Percentiles rank a stretch among this genome's conserved stretches.
Evolutionary conservation across 179 eudicot genomes (phyloP).

Genomic region (Amaranthus tricolor): DNA sequence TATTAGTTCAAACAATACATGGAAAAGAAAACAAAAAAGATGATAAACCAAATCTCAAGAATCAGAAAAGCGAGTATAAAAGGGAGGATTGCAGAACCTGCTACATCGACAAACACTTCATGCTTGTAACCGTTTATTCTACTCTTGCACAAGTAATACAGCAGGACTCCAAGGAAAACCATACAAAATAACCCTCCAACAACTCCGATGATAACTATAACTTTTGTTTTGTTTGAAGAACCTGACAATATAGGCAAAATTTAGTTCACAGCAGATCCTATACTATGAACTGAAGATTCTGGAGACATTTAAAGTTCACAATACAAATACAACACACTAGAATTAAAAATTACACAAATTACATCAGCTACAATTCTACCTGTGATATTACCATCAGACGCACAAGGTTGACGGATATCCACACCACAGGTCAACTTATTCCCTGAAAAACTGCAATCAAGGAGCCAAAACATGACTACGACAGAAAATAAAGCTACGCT

Average conservation of each 20-base stretch:
- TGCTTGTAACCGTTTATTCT: slow-evolving; percentile 53
- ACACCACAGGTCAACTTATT: slow-evolving; percentile 68
- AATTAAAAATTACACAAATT: neutral
- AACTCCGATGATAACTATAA: slow-evolving; percentile 56
- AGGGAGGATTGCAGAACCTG: slow-evolving; percentile 33
- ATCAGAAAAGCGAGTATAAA: slow-evolving; percentile 1
- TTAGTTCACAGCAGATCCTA: slow-evolving; percentile 6
- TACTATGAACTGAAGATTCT: no score
- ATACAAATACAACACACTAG: neutral
- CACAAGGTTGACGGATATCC: slow-evolving; percentile 47
- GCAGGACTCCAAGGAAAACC: slow-evolving; percentile 47
- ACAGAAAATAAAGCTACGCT: slow-evolving; percentile 2
- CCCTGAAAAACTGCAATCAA: slow-evolving; percentile 67
- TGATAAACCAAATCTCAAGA: neutral
- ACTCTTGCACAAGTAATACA: slow-evolving; percentile 53
- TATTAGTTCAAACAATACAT: neutral
- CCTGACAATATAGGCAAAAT: slow-evolving; percentile 37
- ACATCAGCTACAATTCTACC: slow-evolving; percentile 17
- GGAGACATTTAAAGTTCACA: neutral
- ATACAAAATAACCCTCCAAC: slow-evolving; percentile 51
- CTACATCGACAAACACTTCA: slow-evolving; percentile 76
- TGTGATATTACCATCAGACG: slow-evolving; percentile 32
- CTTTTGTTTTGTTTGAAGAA: slow-evolving; percentile 50
- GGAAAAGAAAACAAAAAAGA: neutral
- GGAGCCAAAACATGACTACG: slow-evolving; percentile 14